phyloP scores from a whole-genome alignment of 2,329 filamentous ascomycete species.

The Lachnum nothofagi region DNA sequence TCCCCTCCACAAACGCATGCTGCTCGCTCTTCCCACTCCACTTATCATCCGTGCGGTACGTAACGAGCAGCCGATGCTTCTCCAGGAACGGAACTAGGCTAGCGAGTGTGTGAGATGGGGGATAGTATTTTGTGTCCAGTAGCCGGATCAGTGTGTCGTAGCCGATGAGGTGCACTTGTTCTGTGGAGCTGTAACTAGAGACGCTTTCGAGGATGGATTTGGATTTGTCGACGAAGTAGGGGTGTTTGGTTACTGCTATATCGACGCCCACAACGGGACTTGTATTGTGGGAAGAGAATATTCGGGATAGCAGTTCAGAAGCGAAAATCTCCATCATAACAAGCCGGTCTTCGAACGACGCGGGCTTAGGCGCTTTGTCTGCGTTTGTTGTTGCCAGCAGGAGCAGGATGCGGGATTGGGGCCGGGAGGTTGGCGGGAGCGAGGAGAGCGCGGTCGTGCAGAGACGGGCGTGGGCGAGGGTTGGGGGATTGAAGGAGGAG shows the following conservation, averaged over 20 bases:
- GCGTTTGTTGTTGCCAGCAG: conserved; percentile 61
- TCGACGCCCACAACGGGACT: conserved; percentile 40
- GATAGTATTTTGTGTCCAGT: conserved; percentile 68
- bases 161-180: conserved; percentile 66
- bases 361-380: conserved; percentile 62
- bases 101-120: conserved; percentile 42
- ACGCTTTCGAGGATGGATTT: conserved; percentile 49
- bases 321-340: conserved; percentile 69
- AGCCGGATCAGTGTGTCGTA: conserved; percentile 73
- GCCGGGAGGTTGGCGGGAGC: conserved; percentile 25
- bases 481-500: conserved; percentile 66
- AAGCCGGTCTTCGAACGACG: conserved; percentile 61
- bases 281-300: conserved; percentile 37
- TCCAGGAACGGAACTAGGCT: conserved; percentile 61
- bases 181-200: conserved; percentile 35
- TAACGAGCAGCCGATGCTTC: conserved; percentile 57
- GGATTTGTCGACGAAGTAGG: conserved; percentile 72
- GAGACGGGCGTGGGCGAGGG: conserved; percentile 55
- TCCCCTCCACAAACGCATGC: conserved; percentile 45
- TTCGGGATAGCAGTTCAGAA: too few relatives aligned
- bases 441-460: conserved; percentile 42
- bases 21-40: conserved; percentile 57
- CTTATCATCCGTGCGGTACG: conserved; percentile 54
- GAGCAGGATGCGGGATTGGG: conserved; percentile 45
- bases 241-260: conserved; percentile 64